These are phyloP conservation scores for Ascochyta rabiei DNA, from an alignment of 2,329 filamentous ascomycete species.

Conservation along the genomic window DNA sequence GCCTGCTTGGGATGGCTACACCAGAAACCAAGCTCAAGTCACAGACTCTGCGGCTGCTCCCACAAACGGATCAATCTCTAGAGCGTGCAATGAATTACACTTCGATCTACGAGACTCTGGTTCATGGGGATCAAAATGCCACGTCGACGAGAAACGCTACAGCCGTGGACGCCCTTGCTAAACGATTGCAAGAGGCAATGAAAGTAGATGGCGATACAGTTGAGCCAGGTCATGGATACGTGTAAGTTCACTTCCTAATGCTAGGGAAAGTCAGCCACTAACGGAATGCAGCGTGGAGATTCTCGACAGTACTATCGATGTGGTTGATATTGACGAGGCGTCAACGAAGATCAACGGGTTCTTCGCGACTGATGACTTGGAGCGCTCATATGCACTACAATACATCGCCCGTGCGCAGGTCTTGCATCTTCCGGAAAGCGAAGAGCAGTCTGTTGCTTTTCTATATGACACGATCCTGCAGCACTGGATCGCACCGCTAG, in stretches of 20 bases:
- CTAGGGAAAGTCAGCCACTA: not conserved
- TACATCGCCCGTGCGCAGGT: conserved; percentile 25
- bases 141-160: not conserved
- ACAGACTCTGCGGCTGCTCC: conserved; percentile 8
- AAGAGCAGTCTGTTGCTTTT: conserved; percentile 26
- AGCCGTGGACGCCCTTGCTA: conserved; percentile 21
- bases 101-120: conserved; percentile 24
- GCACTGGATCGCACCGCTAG: conserved; percentile 41
- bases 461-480: conserved; percentile 43
- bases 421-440: conserved; percentile 16
- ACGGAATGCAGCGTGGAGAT: conserved; percentile 30
- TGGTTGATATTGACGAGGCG: conserved; percentile 41
- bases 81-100: conserved; percentile 15
- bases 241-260: conserved; percentile 24
- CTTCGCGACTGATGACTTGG: not conserved
- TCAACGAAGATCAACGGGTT: conserved; percentile 32
- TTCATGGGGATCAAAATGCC: not conserved
- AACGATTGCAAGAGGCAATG: conserved; percentile 23
- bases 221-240: conserved; percentile 22
- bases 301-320: conserved; percentile 18
- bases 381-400: conserved; percentile 3
- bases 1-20: conserved; percentile 12
- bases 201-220: conserved; percentile 1
- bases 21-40: conserved; percentile 19
- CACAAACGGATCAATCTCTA: not conserved